Conservation (phyloP, 1,284 basidiomycete genomes). For the Hypsizygus ulmarius region DNA sequence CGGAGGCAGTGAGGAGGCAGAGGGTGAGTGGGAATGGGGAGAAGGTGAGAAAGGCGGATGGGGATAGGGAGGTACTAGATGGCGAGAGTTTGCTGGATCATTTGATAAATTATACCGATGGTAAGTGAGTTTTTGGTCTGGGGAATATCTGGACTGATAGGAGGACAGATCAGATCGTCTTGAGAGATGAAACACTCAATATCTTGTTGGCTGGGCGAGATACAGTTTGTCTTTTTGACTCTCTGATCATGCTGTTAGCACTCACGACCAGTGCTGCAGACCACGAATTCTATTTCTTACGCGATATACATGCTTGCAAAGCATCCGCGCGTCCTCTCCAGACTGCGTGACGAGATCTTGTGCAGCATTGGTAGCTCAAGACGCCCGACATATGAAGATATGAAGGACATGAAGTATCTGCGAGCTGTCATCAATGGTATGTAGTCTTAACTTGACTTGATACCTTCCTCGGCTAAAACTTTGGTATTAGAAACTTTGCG, state of each 20-base stretch:
- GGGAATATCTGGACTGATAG: not conserved
- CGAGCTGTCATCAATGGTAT: conserved; percentile 43
- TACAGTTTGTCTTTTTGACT: conserved; percentile 29
- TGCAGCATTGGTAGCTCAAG: conserved; percentile 33
- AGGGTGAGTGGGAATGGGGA: conserved; percentile 10
- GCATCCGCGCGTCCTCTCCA: conserved; percentile 35
- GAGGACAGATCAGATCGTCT: conserved; percentile 31
- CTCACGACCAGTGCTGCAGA: conserved; percentile 23
- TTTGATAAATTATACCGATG: conserved; percentile 39
- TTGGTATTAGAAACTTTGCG: conserved; percentile 29
- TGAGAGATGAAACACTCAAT: conserved; percentile 42
- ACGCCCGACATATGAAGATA: conserved; percentile 39
- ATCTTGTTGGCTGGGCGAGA: conserved; percentile 39
- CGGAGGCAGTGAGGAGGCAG: conserved; percentile 29
- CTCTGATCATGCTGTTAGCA: not conserved
- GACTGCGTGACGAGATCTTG: conserved; percentile 35
- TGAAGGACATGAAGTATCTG: conserved; percentile 45
- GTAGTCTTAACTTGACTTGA: not conserved
- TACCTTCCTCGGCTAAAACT: conserved; percentile 1
- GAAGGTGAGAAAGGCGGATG: conserved; percentile 10
- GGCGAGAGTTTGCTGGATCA: conserved; percentile 38
- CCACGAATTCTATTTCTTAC: conserved; percentile 40
- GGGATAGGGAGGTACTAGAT: conserved; percentile 27
- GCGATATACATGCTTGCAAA: conserved; percentile 44
- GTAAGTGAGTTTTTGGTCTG: conserved; percentile 19